Evolutionary conservation across 176 grass and related monocot species (phyloP), one percentile per base, ranked within the genome.

Genomic region (Aegilops umbellulata): DNA sequence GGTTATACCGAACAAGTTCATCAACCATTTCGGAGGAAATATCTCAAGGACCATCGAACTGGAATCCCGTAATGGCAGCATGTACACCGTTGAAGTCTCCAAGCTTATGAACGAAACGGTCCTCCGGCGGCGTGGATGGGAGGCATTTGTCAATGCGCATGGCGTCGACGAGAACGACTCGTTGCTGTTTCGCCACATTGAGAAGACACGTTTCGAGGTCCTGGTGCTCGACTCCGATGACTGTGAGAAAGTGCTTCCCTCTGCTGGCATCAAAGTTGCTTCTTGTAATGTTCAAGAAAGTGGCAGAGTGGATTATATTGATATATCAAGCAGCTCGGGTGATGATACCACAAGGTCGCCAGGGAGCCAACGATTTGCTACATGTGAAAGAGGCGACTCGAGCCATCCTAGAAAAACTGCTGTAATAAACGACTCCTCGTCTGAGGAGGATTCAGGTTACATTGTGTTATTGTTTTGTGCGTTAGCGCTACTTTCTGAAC

Each of bases 171-270:
- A 89, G 58, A 86, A 80, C 66, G 76, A 90, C 23, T 31, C 41
- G 20, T 10, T 95, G 60, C 2, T 88, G 55, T 95, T 92, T 26
- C 75, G 51, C 11, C 76, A 86, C 8, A 36, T 66, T 15, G 70
- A 78, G 15, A 6, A 75, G 1, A 89, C 62, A 9, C 5, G 3
- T 38, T 95, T 90, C 49, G 62, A 87, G 62, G 83, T 87, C 29
- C 12, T 67, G 62, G 88, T 92, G 19, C 61, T 92, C 4, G 86
- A 90, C 66, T 5, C 47, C 7, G 70, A 35, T 30, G 83, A 74
- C 7, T 84, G 82, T 39, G 83, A 90, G 78, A 90, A 87, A 86
- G 31, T 62, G 2, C 38, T 80, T 51, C 9, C 84, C 1, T 79
- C 79, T 87, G 20, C 76, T 65, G 74, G 75, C 66, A 87, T 86